These are phyloP conservation scores for Camellia japonica DNA, from an alignment of 148 eudicot species.

Conservation along the genomic window DNA sequence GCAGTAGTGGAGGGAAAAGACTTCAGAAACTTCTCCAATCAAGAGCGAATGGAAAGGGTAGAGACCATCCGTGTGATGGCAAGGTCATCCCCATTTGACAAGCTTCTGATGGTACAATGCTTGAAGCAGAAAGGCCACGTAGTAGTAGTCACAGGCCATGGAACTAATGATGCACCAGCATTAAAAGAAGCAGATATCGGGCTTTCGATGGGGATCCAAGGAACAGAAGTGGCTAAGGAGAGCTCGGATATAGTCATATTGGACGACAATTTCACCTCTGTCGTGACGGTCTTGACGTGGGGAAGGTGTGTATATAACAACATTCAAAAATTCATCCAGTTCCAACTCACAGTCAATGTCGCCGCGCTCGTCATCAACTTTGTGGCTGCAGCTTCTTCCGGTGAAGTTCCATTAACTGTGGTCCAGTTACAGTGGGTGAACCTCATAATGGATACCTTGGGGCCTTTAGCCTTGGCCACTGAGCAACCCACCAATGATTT, in stretches of 20 bases:
- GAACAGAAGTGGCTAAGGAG: slow-evolving; percentile 57
- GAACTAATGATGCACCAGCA: slow-evolving; percentile 48
- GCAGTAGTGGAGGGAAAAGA: slow-evolving; percentile 37
- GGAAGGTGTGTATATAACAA: slow-evolving; percentile 44
- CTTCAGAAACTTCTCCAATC: slow-evolving; percentile 35
- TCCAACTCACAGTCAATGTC: slow-evolving; percentile 47
- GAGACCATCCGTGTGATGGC: slow-evolving; percentile 32
- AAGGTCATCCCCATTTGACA: slow-evolving; percentile 50
- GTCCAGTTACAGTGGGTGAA: too few species aligned
- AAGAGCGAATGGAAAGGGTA: slow-evolving; percentile 13
- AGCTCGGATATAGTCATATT: slow-evolving; percentile 51
- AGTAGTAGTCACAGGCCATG: slow-evolving; percentile 56
- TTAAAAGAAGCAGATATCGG: slow-evolving; percentile 54
- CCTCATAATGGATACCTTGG: slow-evolving; percentile 50
- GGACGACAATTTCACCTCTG: slow-evolving; percentile 47
- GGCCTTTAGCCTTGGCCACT: slow-evolving; percentile 49
- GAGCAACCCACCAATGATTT: slow-evolving; percentile 36
- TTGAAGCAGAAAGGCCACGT: slow-evolving; percentile 48
- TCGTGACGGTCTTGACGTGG: slow-evolving; percentile 41
- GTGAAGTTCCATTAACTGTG: slow-evolving; percentile 42
- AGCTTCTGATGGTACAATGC: slow-evolving; percentile 48
- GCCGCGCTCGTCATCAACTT: slow-evolving; percentile 49
- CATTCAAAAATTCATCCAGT: slow-evolving; percentile 50
- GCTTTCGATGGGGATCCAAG: slow-evolving; percentile 49
- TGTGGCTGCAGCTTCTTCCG: slow-evolving; percentile 43